Conservation (phyloP, 176 grass and related monocot species). For the Rhipidocladum racemiflorum region DNA sequence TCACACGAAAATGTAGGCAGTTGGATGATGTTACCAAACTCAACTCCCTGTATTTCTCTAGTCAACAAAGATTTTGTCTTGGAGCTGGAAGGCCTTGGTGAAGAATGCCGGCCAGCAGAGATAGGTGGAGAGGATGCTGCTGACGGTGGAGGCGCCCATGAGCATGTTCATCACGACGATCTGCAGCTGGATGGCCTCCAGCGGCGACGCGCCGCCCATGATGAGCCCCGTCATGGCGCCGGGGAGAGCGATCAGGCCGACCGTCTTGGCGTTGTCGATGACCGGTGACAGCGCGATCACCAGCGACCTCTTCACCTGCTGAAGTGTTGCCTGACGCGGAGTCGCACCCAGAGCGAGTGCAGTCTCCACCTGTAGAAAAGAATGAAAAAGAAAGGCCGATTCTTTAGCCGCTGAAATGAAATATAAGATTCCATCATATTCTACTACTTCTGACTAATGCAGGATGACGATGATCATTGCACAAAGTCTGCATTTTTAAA, state of each 20-base stretch:
- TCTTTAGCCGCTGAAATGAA: not conserved
- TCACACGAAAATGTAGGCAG: not conserved
- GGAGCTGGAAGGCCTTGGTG: constrained; percentile 76
- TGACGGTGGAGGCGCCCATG: constrained; percentile 73
- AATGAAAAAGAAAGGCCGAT: not conserved
- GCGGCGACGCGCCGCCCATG: constrained; percentile 74
- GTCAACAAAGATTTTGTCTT: constrained; percentile 50
- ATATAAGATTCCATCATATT: too few relatives aligned
- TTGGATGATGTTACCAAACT: not conserved
- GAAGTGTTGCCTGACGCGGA: constrained; percentile 68
- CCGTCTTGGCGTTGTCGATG: constrained; percentile 73
- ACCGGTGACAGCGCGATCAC: constrained; percentile 55
- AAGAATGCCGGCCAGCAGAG: constrained; percentile 89
- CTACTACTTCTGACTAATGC: too few relatives aligned
- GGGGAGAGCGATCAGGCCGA: constrained; percentile 69
- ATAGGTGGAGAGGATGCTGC: constrained; percentile 76
- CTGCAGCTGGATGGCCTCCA: constrained; percentile 83
- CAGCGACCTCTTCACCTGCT: constrained; percentile 62
- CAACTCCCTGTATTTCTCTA: not conserved
- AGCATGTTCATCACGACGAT: constrained; percentile 88
- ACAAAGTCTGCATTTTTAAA: not conserved
- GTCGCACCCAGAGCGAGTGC: constrained; percentile 79
- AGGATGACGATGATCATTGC: not conserved
- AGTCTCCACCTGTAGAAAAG: constrained; percentile 62
- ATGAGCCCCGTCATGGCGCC: constrained; percentile 81